These are phyloP conservation scores for Geranium brycei DNA, from an alignment of 345 rosid species.

Conservation along the genomic window DNA sequence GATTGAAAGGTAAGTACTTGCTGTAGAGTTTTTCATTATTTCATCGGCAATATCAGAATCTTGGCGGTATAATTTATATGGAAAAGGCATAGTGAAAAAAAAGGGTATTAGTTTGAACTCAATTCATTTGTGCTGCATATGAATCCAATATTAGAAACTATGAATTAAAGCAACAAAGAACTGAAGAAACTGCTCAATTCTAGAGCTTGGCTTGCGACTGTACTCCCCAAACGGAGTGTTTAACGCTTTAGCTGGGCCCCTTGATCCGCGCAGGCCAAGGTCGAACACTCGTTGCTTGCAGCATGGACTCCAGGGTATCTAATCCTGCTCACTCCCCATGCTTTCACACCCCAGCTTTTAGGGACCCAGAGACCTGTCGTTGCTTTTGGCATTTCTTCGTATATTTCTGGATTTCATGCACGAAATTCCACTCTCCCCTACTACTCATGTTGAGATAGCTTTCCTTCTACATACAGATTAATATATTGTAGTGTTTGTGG, in stretches of 20 bases:
- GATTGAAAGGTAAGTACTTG: slow-evolving; percentile 50
- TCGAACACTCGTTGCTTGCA: too few relatives aligned
- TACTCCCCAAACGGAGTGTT: too few relatives aligned
- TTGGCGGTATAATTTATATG: background rate
- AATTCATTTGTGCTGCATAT: background rate
- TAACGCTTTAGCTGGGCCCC: too few relatives aligned
- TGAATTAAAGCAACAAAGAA: background rate
- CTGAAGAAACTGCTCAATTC: background rate
- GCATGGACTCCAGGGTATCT: too few relatives aligned
- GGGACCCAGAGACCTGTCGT: too few relatives aligned
- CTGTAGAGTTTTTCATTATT: slow-evolving; percentile 6
- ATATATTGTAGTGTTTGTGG: background rate
- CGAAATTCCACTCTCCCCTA: background rate
- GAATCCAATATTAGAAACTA: background rate
- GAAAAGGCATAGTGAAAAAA: background rate
- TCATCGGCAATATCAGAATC: background rate
- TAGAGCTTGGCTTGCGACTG: too few relatives aligned
- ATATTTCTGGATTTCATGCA: too few relatives aligned
- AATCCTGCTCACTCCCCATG: too few relatives aligned
- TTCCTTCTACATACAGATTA: background rate
- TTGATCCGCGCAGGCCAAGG: too few relatives aligned
- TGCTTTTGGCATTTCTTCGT: too few relatives aligned
- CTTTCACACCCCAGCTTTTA: too few relatives aligned
- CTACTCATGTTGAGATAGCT: background rate
- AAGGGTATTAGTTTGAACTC: background rate